Percentiles rank a stretch among this genome's conserved stretches.
Evolutionary conservation across 2,329 filamentous ascomycete species (phyloP).

Genomic region (Exophiala lecanii-corni): DNA sequence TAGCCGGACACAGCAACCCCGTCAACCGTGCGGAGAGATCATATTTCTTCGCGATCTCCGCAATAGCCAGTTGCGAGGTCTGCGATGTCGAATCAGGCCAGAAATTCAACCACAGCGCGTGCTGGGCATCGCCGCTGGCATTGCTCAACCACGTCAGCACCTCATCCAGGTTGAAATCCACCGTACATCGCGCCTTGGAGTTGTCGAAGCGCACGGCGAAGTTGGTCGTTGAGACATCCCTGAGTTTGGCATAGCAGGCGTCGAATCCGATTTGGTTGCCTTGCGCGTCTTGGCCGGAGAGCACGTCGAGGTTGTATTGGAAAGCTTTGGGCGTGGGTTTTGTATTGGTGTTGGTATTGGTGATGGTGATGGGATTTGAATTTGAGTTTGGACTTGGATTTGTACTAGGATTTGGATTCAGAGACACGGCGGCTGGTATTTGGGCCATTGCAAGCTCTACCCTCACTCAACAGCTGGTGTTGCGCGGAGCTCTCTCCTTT

Average conservation of each 20-base stretch:
- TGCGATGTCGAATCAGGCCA: conserved; percentile 21
- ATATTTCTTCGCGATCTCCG: conserved; percentile 23
- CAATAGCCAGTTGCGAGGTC: conserved; percentile 9
- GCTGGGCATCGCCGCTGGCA: conserved; percentile 1
- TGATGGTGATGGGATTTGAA: too few relatives aligned
- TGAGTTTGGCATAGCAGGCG: conserved; percentile 29
- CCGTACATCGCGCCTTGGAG: conserved; percentile 38
- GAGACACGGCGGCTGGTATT: too few relatives aligned
- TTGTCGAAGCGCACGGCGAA: conserved; percentile 43
- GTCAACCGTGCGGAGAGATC: conserved; percentile 34
- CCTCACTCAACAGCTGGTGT: too few relatives aligned
- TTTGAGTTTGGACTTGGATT: too few relatives aligned
- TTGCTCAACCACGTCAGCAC: conserved; percentile 8
- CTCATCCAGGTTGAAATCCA: conserved; percentile 29
- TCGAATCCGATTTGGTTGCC: conserved; percentile 32
- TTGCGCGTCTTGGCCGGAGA: conserved; percentile 35
- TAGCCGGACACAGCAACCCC: conserved; percentile 29
- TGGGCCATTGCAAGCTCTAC: too few relatives aligned
- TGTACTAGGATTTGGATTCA: too few relatives aligned
- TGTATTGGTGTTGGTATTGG: not conserved
- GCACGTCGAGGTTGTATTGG: not conserved
- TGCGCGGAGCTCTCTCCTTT: too few relatives aligned
- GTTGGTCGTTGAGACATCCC: conserved; percentile 33
- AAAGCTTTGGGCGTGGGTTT: too few relatives aligned
- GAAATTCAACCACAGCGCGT: conserved; percentile 19